Evolutionary conservation across 305 asterid genomes (phyloP), one percentile per base, ranked within the genome.

Genomic region (Fraxinus nigra): DNA sequence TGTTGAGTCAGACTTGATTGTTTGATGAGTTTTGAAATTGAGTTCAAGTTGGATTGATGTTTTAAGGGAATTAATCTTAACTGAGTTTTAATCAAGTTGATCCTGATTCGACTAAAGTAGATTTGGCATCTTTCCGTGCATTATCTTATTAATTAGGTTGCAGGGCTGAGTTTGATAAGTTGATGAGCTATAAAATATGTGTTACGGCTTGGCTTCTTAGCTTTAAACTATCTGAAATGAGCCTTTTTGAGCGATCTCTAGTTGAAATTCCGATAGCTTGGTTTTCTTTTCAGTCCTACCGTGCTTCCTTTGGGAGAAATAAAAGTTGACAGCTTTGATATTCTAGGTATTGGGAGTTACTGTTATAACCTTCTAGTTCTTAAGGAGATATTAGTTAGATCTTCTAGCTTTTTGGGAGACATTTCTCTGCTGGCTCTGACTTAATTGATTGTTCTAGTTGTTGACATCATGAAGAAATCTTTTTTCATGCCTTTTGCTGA

Each of bases 11-110:
- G 35, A 24, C n/a, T 65, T 65, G 72, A 65, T 65, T 65, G 72
- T 3, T 65, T 65, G 72, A 65, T 65, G 72, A 65, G 73, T 65
- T 65, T 65, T 26, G 5, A 65, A 65, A 26, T 65, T 65, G 73
- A 65, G n/a, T 65, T 26, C 73, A 26, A 65, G 73, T 28, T 65
- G 73, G 73, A 65, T 65, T 65, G 73, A 65, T 65, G 18, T 65
- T 65, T 28, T 65, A 26, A 24, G 35, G 73, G 73, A 65, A 24
- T 24, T 13, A 26, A 65, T 65, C 73, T 65, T 14, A 63, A 63
- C 14, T 26, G 73, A 11, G 73, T 65, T 65, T 28, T 65, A 65
- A 65, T 63, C 73, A 65, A 24, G 73, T 65, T 65, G 73, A 26
- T 11, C 34, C 35, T 28, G n/a, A 65, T 34, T 26, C 35, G 14